Evolutionary conservation across 2,329 filamentous ascomycete genomes (phyloP), one percentile per base, ranked within the genome.

Genomic region (Penicillium vulpinum): DNA sequence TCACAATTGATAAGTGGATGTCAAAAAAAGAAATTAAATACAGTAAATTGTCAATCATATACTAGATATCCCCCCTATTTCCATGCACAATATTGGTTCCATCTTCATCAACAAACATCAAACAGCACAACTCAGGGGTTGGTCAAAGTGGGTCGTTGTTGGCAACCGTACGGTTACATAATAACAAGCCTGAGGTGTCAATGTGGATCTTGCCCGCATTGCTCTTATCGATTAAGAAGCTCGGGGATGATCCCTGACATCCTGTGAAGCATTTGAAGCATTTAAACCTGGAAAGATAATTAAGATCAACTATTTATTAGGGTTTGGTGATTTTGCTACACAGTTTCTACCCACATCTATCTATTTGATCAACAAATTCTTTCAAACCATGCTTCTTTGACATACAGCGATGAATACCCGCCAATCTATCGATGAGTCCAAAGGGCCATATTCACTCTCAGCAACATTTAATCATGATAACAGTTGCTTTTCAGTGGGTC

Each of bases 391-490:
- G 64, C 46, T 39, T 54, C 36, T 36, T 48, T 39, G 36, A 38
- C 54, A 51, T 29, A 29, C 49, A 44, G 79, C 59, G 51, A 99
- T 97, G 94, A 94, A 97, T 73, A 95, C 92, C 41, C 85, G 93
- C 57, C 89, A 89, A 51, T 85, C 90, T 55, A 91, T 97, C 70
- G 91, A 96, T 78, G 85, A 86, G 49, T 86, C 90, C 18, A 83
- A 82, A 41, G 85, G 87, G 52, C 88, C 89, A 5, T 84, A 87
- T 59, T 92, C 92, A 11, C 83, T 97, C 36, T 95, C 91, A 15
- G 86, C 88, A 44, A 86, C 89, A 9, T 96, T 96, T 79, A 97
- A 97, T 71, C 83, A 86, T 67, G 90, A 94, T 72, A 85, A 85
- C 63, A 92, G 86, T 66, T 92, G 89, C 70, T 97, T 97, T 75